These are phyloP conservation scores for Aspergillus ochraceoroseus DNA, from an alignment of 2,329 filamentous ascomycete species.

Conservation along the genomic window DNA sequence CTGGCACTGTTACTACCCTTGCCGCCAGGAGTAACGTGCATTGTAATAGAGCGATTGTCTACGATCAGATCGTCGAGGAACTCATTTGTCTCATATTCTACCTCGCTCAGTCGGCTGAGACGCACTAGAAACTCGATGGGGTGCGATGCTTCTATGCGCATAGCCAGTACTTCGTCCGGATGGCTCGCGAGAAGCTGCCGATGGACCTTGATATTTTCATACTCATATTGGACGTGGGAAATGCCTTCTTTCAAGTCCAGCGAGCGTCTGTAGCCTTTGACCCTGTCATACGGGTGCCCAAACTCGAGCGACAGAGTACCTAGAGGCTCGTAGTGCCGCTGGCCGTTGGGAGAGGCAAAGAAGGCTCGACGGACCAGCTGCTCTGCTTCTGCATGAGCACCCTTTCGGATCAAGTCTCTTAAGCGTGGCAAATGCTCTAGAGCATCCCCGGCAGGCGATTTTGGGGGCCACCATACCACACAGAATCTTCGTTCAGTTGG, in stretches of 20 bases:
- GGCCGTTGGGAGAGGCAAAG: conserved; percentile 44
- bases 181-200: conserved; percentile 44
- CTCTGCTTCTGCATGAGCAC: conserved; percentile 42
- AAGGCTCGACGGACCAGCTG: conserved; percentile 41
- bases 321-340: conserved; percentile 48
- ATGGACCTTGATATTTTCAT: conserved; percentile 29
- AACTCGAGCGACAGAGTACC: conserved; percentile 43
- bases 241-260: conserved; percentile 40
- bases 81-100: conserved; percentile 45
- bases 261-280: conserved; percentile 37
- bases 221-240: conserved; percentile 37
- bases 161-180: conserved; percentile 40
- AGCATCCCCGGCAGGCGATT: conserved; percentile 41
- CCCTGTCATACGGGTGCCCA: conserved; percentile 28
- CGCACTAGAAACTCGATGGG: conserved; percentile 31
- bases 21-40: conserved; percentile 41
- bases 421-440: conserved; percentile 37
- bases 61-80: conserved; percentile 39
- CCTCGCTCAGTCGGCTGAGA: conserved; percentile 37
- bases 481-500: conserved; percentile 48
- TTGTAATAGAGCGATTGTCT: conserved; percentile 29
- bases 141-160: conserved; percentile 28
- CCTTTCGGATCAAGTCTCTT: conserved; percentile 40
- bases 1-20: conserved; percentile 32
- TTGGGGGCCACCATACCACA: conserved; percentile 47